These are phyloP conservation scores for Mycena leptocephala DNA, from an alignment of 768 basidiomycete species.

Conservation along the genomic window DNA sequence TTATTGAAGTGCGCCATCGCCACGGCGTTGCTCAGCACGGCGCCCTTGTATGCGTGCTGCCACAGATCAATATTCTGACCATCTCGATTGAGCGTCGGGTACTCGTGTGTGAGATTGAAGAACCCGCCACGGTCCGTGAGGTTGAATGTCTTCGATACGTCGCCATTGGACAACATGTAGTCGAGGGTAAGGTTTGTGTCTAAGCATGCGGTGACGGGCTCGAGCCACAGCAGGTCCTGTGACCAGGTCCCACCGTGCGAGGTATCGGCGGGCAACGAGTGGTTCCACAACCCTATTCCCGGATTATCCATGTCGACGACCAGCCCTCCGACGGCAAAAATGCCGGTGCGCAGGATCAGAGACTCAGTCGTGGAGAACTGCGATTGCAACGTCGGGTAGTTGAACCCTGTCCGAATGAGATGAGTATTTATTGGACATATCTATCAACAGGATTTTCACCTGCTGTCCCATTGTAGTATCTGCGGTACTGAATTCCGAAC, in stretches of 20 bases:
- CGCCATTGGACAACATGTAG: conserved; percentile 22
- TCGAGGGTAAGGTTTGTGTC: conserved; percentile 43
- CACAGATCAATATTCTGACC: too few relatives aligned
- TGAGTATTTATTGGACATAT: too few relatives aligned
- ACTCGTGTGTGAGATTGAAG: too few relatives aligned
- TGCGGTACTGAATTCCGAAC: neutral
- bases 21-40: neutral
- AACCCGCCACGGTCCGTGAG: conserved; percentile 21
- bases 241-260: conserved; percentile 36
- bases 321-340: conserved; percentile 37
- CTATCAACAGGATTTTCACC: too few relatives aligned
- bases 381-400: neutral
- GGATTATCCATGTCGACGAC: conserved; percentile 40
- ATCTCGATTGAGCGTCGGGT: too few relatives aligned
- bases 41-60: conserved; percentile 14
- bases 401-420: too few relatives aligned
- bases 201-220: conserved; percentile 40
- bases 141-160: too few relatives aligned
- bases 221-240: conserved; percentile 39
- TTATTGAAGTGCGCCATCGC: neutral
- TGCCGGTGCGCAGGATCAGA: conserved; percentile 36
- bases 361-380: conserved; percentile 29
- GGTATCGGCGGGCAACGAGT: conserved; percentile 20
- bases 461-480: neutral
- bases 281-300: conserved; percentile 35